A percentile compares a stretch with the other conserved stretches of the same genome.
Conservation (phyloP, 2,329 filamentous ascomycete species). For the Sclerotinia spermophila region DNA sequence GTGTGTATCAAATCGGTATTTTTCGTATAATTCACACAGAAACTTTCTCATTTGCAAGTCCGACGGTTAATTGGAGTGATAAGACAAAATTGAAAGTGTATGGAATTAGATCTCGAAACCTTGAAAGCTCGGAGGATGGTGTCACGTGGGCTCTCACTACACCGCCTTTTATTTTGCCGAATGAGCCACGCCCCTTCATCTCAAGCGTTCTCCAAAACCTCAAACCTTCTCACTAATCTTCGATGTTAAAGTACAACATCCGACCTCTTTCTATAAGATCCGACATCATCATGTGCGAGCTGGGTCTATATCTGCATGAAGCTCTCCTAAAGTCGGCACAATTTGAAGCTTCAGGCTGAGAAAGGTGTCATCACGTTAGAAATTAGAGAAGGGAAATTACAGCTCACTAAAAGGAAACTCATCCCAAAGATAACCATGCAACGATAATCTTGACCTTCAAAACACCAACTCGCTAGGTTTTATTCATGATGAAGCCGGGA, state of each 20-base stretch:
- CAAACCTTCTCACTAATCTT: not conserved
- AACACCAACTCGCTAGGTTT: not conserved
- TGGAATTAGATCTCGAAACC: not conserved
- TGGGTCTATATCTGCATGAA: not conserved
- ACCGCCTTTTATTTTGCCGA: not conserved
- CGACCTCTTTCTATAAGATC: not conserved
- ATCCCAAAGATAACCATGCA: too few species aligned
- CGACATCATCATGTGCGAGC: not conserved
- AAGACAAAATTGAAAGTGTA: not conserved
- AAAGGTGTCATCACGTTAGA: too few species aligned
- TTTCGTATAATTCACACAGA: not conserved
- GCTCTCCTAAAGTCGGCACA: too few species aligned
- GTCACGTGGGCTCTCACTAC: fast-evolving
- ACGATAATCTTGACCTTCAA: not conserved
- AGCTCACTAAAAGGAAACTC: not conserved
- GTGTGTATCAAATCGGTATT: not conserved
- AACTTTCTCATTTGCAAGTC: not conserved
- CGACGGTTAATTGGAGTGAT: not conserved
- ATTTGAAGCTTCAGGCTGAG: not conserved
- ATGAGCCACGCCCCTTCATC: not conserved
- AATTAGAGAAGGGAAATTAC: not conserved
- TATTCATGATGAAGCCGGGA: not conserved
- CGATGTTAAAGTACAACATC: not conserved
- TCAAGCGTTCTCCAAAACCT: not conserved
- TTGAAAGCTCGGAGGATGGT: not conserved